Percentiles rank a stretch among this genome's conserved stretches.
Conservation (phyloP, 495 filamentous ascomycete genomes). For the Diplogelasinospora grovesii region DNA sequence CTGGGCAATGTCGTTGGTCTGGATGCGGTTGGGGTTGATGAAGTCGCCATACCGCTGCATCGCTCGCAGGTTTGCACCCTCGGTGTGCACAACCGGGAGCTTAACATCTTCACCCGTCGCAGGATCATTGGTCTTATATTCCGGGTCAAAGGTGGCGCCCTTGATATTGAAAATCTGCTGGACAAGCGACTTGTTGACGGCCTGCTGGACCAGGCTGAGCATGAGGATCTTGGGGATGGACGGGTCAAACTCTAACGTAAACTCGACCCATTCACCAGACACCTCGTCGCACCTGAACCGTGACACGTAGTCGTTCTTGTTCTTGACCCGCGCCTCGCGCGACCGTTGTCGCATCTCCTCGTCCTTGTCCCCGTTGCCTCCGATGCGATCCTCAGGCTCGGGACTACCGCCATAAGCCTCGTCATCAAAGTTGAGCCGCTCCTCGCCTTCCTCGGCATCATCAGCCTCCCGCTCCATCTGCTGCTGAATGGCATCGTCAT, state of each 20-base stretch:
- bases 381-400: conserved; percentile 33
- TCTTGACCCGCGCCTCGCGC: conserved; percentile 62
- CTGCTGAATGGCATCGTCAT: conserved; percentile 67
- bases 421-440: conserved; percentile 42
- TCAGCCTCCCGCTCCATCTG: conserved; percentile 48
- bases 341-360: conserved; percentile 37
- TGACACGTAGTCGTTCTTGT: conserved; percentile 55
- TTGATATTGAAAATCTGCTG: conserved; percentile 75
- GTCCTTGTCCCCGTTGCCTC: conserved; percentile 41
- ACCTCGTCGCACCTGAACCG: conserved; percentile 75
- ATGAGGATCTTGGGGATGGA: conserved; percentile 85
- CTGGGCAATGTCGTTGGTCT: conserved; percentile 86
- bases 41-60: conserved; percentile 83
- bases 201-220: conserved; percentile 77
- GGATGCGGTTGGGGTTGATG: conserved; percentile 79
- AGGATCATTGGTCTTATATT: conserved; percentile 51
- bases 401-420: conserved; percentile 51
- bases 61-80: conserved; percentile 81
- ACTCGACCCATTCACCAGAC: conserved; percentile 64
- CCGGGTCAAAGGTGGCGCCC: conserved; percentile 61
- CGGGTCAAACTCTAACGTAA: conserved; percentile 78
- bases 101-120: conserved; percentile 38
- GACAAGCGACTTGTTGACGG: conserved; percentile 68
- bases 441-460: conserved; percentile 42
- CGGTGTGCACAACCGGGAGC: conserved; percentile 55